Evolutionary conservation across 78 protist species (phyloP).

Genomic region (Polysphondylium violaceum): DNA sequence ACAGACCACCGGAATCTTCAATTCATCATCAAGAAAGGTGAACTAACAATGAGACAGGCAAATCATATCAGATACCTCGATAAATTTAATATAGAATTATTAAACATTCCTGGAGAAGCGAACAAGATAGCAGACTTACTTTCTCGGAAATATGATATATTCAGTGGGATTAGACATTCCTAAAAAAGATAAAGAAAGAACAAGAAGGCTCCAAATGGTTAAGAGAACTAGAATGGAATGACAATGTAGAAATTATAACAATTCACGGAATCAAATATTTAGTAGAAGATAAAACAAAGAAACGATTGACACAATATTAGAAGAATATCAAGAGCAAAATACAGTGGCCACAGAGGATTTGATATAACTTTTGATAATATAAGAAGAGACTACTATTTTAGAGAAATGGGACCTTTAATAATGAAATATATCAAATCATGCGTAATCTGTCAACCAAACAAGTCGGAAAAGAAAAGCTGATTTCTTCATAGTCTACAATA

Average conservation of each 20-base stretch:
- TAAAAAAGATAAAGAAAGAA: neutral
- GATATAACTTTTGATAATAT: too few relatives aligned
- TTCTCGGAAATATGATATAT: neutral
- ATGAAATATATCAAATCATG: too few relatives aligned
- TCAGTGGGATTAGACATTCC: neutral
- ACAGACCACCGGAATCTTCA: conserved; percentile 1
- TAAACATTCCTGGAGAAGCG: neutral
- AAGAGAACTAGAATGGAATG: neutral
- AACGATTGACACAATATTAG: neutral
- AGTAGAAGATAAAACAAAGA: neutral
- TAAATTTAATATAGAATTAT: too few relatives aligned
- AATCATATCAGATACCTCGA: too few relatives aligned
- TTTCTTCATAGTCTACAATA: too few relatives aligned
- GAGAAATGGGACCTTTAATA: too few relatives aligned
- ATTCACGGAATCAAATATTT: neutral
- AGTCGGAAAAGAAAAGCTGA: too few relatives aligned
- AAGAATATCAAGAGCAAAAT: neutral
- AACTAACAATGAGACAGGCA: too few relatives aligned
- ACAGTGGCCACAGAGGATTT: too few relatives aligned
- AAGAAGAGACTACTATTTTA: too few relatives aligned
- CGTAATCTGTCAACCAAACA: too few relatives aligned
- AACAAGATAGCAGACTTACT: neutral
- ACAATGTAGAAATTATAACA: too few relatives aligned
- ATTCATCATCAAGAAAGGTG: neutral
- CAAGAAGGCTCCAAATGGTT: neutral